These are phyloP conservation scores for Syzygium oleosum DNA, from an alignment of 345 rosid genomes.

Conservation along the genomic window DNA sequence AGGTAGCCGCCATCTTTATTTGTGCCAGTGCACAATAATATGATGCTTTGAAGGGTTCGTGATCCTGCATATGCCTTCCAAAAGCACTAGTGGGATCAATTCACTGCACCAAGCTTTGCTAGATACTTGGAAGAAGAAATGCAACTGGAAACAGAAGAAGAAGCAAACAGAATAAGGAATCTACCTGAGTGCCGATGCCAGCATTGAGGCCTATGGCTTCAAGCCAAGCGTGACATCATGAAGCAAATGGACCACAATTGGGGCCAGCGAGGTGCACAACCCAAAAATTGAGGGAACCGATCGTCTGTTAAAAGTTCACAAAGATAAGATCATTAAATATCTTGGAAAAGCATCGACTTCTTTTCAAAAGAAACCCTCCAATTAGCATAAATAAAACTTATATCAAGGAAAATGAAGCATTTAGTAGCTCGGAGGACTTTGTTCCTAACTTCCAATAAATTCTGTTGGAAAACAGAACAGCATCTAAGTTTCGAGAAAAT, in stretches of 20 bases:
- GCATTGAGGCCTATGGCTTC: conserved; percentile 49
- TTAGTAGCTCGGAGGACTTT: too few species aligned
- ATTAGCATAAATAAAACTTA: too few species aligned
- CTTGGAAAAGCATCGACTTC: too few species aligned
- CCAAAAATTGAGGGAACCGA: conserved; percentile 61
- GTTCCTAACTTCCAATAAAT: too few species aligned
- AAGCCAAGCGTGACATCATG: conserved; percentile 67
- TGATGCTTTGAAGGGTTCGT: conserved; percentile 48
- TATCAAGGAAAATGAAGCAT: too few species aligned
- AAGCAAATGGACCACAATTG: conserved; percentile 53
- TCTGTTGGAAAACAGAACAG: too few species aligned
- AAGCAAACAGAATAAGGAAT: neutral
- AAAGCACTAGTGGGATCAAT: neutral
- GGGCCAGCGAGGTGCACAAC: conserved; percentile 52
- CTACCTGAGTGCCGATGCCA: conserved; percentile 49
- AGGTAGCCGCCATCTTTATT: conserved; percentile 47
- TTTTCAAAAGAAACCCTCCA: too few species aligned
- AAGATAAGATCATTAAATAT: neutral
- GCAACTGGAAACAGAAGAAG: neutral
- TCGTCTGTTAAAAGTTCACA: conserved; percentile 26
- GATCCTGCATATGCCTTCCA: conserved; percentile 48
- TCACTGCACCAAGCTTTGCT: neutral
- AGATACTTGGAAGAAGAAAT: neutral
- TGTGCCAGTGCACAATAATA: conserved; percentile 37
- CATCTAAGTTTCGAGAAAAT: too few species aligned